Percentiles rank a stretch among this genome's conserved stretches.
Evolutionary conservation across 164 flowering plant species (phyloP).

Genomic region (Pachysandra terminalis): DNA sequence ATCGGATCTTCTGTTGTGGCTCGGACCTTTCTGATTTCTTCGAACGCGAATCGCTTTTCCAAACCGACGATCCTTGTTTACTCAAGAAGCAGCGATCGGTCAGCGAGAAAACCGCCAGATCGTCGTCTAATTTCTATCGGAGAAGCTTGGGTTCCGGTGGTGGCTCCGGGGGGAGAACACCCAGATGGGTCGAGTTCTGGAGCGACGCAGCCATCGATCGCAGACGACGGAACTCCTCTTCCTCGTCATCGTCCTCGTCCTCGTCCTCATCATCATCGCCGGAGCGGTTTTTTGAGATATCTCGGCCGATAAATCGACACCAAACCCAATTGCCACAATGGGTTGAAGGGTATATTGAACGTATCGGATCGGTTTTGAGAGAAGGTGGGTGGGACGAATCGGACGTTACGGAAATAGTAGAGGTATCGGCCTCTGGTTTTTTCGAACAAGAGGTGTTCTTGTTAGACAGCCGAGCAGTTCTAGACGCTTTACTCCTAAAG

Average conservation of each 20-base stretch:
- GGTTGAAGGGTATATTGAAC: slow-evolving; percentile 70
- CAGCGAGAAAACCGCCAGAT: slow-evolving; percentile 32
- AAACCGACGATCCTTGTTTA: slow-evolving; percentile 17
- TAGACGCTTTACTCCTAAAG: slow-evolving; percentile 72
- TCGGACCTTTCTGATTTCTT: slow-evolving; percentile 84
- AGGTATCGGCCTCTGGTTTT: slow-evolving; percentile 69
- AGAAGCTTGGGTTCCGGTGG: slow-evolving; percentile 52
- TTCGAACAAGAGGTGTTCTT: slow-evolving; percentile 66
- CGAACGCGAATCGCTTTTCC: slow-evolving; percentile 61
- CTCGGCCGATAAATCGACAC: slow-evolving; percentile 15
- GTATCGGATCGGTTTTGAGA: slow-evolving; percentile 66
- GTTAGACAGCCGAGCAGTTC: slow-evolving; percentile 67
- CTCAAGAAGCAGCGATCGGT: slow-evolving; percentile 48
- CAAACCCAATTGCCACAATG: slow-evolving; percentile 54
- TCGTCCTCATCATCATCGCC: slow-evolving; percentile 69
- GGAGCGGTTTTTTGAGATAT: slow-evolving; percentile 52
- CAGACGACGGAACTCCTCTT: slow-evolving; percentile 55
- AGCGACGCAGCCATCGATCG: slow-evolving; percentile 76
- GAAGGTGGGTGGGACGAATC: slow-evolving; percentile 93
- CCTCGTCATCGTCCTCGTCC: slow-evolving; percentile 48
- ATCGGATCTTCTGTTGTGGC: slow-evolving; percentile 71
- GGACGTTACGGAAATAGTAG: slow-evolving; percentile 66
- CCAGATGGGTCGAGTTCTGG: slow-evolving; percentile 99
- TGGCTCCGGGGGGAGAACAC: slow-evolving; percentile 39
- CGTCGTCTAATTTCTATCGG: slow-evolving; percentile 42